Evolutionary conservation across 2,329 filamentous ascomycete genomes (phyloP), one percentile per base, ranked within the genome.

Genomic region (Alternaria sp.): DNA sequence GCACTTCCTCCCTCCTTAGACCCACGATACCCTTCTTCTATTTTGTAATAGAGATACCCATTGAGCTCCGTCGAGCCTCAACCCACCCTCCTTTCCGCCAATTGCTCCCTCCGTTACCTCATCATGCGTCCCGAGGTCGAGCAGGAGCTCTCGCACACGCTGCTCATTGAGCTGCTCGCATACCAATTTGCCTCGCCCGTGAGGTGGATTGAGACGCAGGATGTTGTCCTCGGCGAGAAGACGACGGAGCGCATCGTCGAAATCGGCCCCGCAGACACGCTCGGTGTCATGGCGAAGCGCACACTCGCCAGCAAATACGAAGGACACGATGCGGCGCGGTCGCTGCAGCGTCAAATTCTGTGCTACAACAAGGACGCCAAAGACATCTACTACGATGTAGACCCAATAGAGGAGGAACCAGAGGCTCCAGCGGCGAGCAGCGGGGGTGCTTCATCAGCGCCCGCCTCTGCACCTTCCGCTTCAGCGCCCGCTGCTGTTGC

Each of bases 291-390:
- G 95, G 95, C 95, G 68, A 96, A 94, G 85, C 89, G 94, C 73
- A 99, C 95, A 55, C 83, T 99, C 64, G 93, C 94, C 63, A 94
- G 93, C 78, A 98, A 98, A 83, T 99, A 98, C 81, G 95, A 99
- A 85, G 94, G 94, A 66, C 97, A 97, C 82, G 95, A 99, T 82
- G 95, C 95, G 58, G 95, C 95, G 64, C 94, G 94, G 76, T 97
- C 94, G 8, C 90, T 98, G 44, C 94, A 97, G 83, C 89, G 95
- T 79, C 94, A 98, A 81, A 97, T 99, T 78, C 88, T 99, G 59
- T 98, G 95, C 85, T 99, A 98, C 85, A 98, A 97, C 86, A 99
- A 99, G 82, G 95, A 99, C 77, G 92, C 93, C 58, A 98, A 97
- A 81, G 95, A 99, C 81, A 99, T 99, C 68, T 99, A 99, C 85